Evolutionary conservation across 768 basidiomycete genomes (phyloP), one percentile per base, ranked within the genome.

Genomic region (Termitomyces sp.): DNA sequence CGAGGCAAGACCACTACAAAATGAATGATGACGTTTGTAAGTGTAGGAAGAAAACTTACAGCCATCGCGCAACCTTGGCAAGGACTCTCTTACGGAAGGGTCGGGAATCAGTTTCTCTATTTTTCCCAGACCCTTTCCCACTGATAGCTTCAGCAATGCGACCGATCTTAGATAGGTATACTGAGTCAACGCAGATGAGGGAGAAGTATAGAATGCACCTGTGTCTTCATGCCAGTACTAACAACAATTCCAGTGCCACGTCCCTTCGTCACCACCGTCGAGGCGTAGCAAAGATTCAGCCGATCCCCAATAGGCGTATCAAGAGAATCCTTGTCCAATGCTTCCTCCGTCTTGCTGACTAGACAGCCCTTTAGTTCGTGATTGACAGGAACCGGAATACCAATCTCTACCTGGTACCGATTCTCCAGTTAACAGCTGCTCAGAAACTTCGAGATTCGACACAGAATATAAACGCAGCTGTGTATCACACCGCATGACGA

Each of bases 351-450:
- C 63, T 81, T 81, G 19, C 63, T 57, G n/a, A 81, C 73, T 72
- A 43, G 24, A 40, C 22, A 40, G 42, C 12, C 2, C 40, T 38
- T 28, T n/a, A 41, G 2, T 48, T 10, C 35, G 11, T 11, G 14
- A 22, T 41, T 5, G 3, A 45, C 46, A 15, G 21, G 4, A 58
- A 15, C 28, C 34, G 14, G 3, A n/a, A 28, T 1, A 14, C 3
- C 2, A 0, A 19, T 40, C 15, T 62, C 41, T 48, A 70, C 70
- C 78, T 43, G 79, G 80, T 35, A 80, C 60, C 14, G 76, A 76
- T 64, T 81, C 80, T 55, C 78, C 79, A 0, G 80, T 83, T 44
- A 83, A 66, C 14, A 81, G 69, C 24, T 77, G 77, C 58, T 83
- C 80, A 38, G 77, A 77, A 24, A 72, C 67, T 63, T 80, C 79